phyloP scores from a whole-genome alignment of 768 basidiomycete genomes.

The Tulasnella sp. region DNA sequence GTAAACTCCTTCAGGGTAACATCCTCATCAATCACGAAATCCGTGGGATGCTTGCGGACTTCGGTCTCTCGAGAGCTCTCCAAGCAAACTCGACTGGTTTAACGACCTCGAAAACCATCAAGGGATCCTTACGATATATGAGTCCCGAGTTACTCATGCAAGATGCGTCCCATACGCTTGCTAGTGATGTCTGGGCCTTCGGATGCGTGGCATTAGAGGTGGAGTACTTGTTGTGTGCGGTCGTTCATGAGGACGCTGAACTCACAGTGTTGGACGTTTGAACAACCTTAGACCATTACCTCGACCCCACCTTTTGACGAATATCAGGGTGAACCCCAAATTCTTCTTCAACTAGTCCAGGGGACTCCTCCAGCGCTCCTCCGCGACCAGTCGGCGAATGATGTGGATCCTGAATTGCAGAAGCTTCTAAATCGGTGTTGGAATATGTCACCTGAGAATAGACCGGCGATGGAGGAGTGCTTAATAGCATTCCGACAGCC shows the following conservation, averaged over 20 bases:
- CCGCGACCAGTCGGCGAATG: background rate
- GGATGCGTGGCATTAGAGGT: background rate
- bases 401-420: background rate
- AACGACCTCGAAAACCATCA: background rate
- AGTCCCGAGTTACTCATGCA: background rate
- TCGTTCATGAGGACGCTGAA: too few relatives aligned
- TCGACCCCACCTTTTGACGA: background rate
- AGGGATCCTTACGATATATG: background rate
- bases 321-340: background rate
- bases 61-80: background rate
- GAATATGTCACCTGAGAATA: background rate
- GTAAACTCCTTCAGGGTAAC: background rate
- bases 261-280: background rate
- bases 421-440: background rate
- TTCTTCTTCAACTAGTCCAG: background rate
- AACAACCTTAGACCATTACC: background rate
- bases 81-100: background rate
- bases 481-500: background rate
- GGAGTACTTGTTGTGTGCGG: background rate
- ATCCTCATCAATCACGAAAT: background rate
- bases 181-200: conserved; percentile 1
- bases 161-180: background rate
- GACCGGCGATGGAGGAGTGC: background rate
- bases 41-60: background rate
- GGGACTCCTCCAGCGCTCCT: background rate